Conservation (phyloP, 345 rosid genomes). For the Mallotus nudiflorus region DNA sequence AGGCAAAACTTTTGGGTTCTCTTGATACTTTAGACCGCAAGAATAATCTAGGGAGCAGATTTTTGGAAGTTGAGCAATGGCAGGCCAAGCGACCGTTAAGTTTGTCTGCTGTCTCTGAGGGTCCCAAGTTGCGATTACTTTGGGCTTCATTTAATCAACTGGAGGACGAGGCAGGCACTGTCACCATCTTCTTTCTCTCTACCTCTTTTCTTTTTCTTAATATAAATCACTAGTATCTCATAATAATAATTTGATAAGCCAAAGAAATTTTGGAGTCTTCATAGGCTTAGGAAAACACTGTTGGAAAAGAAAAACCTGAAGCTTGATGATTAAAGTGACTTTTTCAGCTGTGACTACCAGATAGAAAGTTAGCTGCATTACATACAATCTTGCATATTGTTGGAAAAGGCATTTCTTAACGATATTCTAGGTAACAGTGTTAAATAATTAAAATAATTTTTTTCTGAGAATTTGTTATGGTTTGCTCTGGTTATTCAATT, state of each 20-base stretch:
- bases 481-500: neutral
- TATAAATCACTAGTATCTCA: neutral
- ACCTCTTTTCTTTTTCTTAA: neutral
- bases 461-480: neutral
- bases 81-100: slow-evolving; percentile 51
- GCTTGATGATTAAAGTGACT: neutral
- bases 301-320: neutral
- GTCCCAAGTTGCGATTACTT: slow-evolving; percentile 66
- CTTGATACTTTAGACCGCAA: slow-evolving; percentile 50
- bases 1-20: slow-evolving; percentile 68
- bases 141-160: slow-evolving; percentile 71
- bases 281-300: neutral
- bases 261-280: neutral
- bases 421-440: neutral
- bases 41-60: slow-evolving; percentile 37
- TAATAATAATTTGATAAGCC: neutral
- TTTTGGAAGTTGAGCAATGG: slow-evolving; percentile 45
- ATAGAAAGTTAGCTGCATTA: neutral
- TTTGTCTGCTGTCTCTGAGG: slow-evolving; percentile 69
- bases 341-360: neutral
- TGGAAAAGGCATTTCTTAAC: neutral
- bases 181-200: slow-evolving; percentile 29
- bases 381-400: neutral
- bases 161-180: slow-evolving; percentile 73
- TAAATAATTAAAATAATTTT: too few relatives aligned